Conservation (phyloP, 148 eudicot genomes). For the Chenopodium album region DNA sequence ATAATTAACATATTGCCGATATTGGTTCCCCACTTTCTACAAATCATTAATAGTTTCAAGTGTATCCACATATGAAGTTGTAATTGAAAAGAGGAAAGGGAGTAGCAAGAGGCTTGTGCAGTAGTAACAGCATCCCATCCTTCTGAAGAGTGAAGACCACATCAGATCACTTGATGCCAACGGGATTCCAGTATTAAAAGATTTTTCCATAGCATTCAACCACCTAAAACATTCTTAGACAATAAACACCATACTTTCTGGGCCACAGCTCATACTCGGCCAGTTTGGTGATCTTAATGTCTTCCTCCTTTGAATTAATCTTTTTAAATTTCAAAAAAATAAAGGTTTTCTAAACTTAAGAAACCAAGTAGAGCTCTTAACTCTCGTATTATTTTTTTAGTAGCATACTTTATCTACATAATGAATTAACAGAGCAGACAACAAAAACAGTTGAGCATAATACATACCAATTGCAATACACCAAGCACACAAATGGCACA, state of each 20-base stretch:
- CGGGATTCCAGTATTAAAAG: neutral
- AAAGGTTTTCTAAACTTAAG: neutral
- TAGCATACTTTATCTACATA: neutral
- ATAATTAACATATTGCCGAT: neutral
- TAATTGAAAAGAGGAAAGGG: neutral
- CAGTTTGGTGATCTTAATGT: neutral
- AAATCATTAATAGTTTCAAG: neutral
- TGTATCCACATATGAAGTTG: neutral
- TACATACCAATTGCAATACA: neutral
- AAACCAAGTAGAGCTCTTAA: neutral
- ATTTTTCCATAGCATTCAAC: neutral
- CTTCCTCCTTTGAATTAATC: neutral
- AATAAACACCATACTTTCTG: neutral
- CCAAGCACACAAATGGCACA: constrained; percentile 3
- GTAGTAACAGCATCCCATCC: neutral
- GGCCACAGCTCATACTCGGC: neutral
- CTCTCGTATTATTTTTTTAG: too few relatives aligned
- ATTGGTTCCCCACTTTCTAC: neutral
- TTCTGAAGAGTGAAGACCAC: neutral
- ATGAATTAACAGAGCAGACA: neutral
- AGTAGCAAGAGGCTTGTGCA: neutral
- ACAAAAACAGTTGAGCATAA: neutral
- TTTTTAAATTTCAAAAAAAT: neutral
- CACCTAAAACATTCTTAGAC: too few relatives aligned
- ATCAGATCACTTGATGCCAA: neutral